Conservation (phyloP, 352 stramenopile genomes). For the Phytopythium kandeliae region DNA sequence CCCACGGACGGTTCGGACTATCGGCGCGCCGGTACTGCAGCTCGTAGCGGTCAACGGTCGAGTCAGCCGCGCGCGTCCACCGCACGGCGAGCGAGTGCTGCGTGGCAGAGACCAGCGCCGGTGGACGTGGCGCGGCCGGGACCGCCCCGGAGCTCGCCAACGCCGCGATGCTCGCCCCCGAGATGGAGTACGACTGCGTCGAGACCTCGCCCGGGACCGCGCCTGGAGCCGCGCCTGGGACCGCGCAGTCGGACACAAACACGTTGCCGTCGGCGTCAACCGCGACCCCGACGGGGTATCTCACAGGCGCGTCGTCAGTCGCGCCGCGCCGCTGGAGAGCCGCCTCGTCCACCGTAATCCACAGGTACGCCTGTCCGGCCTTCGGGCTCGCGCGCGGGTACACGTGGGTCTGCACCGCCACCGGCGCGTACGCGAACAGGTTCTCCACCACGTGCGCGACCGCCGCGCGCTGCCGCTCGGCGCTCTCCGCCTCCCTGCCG, state of each 20-base stretch:
- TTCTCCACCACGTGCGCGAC: constrained; percentile 72
- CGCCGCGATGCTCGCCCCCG: constrained; percentile 54
- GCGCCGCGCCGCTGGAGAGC: constrained; percentile 49
- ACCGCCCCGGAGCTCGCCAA: constrained; percentile 32
- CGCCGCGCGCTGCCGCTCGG: constrained; percentile 39
- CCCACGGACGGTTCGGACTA: constrained; percentile 43
- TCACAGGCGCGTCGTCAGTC: constrained; percentile 26
- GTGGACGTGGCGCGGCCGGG: constrained; percentile 28
- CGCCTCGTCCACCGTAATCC: constrained; percentile 68
- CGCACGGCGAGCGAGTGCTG: constrained; percentile 43
- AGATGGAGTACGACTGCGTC: constrained; percentile 40
- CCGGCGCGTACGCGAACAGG: constrained; percentile 70
- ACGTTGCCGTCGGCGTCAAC: constrained; percentile 67
- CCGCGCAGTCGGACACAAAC: constrained; percentile 65
- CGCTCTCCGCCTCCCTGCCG: constrained; percentile 36
- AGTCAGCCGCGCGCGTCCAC: constrained; percentile 57
- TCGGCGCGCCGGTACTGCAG: constrained; percentile 54
- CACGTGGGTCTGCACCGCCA: constrained; percentile 68
- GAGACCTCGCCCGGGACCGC: too few species aligned
- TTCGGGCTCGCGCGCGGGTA: constrained; percentile 50
- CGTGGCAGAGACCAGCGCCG: constrained; percentile 39
- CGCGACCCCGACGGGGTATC: constrained; percentile 64
- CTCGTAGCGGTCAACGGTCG: constrained; percentile 71
- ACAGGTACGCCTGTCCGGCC: constrained; percentile 63
- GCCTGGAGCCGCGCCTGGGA: too few species aligned